Conservation (phyloP, 371 early-diverging fungal species). For the Fennellomyces sp. region DNA sequence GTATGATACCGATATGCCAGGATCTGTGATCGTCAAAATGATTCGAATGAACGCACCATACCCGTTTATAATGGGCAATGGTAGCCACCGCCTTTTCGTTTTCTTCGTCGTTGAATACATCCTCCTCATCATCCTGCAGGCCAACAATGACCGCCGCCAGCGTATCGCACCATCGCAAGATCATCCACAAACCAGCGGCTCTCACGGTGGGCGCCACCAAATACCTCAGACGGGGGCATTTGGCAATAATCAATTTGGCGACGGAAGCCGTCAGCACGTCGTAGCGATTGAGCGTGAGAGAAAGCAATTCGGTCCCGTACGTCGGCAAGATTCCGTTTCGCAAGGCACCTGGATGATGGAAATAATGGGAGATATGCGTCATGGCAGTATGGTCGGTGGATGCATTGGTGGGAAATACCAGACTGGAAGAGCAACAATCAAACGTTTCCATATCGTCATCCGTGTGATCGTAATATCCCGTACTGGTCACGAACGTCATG, state of each 20-base stretch:
- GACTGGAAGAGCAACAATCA: slow-evolving; percentile 43
- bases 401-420: slow-evolving; percentile 33
- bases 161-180: slow-evolving; percentile 43
- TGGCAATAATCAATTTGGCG: slow-evolving; percentile 33
- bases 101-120: slow-evolving; percentile 19
- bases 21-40: slow-evolving; percentile 15
- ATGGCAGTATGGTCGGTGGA: slow-evolving; percentile 18
- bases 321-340: slow-evolving; percentile 48
- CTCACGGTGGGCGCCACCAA: slow-evolving; percentile 40
- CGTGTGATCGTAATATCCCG: background rate
- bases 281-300: slow-evolving; percentile 39
- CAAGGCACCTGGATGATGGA: slow-evolving; percentile 48
- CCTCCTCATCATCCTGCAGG: slow-evolving; percentile 27
- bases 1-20: slow-evolving; percentile 54
- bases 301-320: slow-evolving; percentile 42
- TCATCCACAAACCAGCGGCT: slow-evolving; percentile 51
- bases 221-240: slow-evolving; percentile 45
- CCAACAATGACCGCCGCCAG: slow-evolving; percentile 41
- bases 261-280: slow-evolving; percentile 39
- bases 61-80: slow-evolving; percentile 39
- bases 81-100: slow-evolving; percentile 42
- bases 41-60: slow-evolving; percentile 44
- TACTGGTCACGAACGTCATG: slow-evolving; percentile 40
- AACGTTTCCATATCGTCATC: slow-evolving; percentile 10
- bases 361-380: slow-evolving; percentile 46